These are phyloP conservation scores for Termitomyces sp. DNA, from an alignment of 768 basidiomycete genomes.

Conservation along the genomic window DNA sequence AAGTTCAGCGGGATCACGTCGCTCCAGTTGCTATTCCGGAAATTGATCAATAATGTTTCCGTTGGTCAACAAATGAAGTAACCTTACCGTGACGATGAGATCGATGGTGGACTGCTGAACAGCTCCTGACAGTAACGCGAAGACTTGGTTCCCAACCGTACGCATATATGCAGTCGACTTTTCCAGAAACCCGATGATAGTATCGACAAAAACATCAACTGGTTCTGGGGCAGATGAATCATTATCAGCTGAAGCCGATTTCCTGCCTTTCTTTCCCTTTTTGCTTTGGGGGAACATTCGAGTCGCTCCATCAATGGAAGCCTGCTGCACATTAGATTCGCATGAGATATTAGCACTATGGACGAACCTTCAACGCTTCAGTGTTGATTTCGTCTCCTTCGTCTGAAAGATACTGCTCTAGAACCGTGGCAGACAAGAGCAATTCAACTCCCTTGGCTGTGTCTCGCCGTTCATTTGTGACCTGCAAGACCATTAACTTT, in stretches of 20 bases:
- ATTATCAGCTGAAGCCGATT: constrained; percentile 23
- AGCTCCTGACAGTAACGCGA: constrained; percentile 62
- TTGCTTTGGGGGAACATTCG: constrained; percentile 42
- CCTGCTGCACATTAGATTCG: constrained; percentile 29
- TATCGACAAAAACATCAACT: constrained; percentile 82
- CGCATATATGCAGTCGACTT: constrained; percentile 77
- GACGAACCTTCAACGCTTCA: constrained; percentile 57
- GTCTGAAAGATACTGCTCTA: constrained; percentile 68
- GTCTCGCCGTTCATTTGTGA: constrained; percentile 40
- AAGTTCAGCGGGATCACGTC: constrained; percentile 54
- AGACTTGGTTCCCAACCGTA: constrained; percentile 73
- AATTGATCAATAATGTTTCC: not conserved
- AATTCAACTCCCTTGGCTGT: constrained; percentile 65
- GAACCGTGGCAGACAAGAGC: constrained; percentile 60
- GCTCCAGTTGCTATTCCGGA: constrained; percentile 74
- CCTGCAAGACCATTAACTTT: not conserved
- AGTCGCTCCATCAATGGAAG: constrained; percentile 51
- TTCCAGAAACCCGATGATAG: constrained; percentile 87
- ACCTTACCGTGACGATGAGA: constrained; percentile 73
- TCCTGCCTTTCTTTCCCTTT: constrained; percentile 35
- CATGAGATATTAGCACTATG: not conserved
- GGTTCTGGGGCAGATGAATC: constrained; percentile 46
- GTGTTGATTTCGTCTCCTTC: constrained; percentile 45
- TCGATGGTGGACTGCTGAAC: constrained; percentile 70
- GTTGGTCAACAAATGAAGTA: not conserved